Evolutionary conservation across 768 basidiomycete species (phyloP).

Genomic region (Fomitopsis serialis): DNA sequence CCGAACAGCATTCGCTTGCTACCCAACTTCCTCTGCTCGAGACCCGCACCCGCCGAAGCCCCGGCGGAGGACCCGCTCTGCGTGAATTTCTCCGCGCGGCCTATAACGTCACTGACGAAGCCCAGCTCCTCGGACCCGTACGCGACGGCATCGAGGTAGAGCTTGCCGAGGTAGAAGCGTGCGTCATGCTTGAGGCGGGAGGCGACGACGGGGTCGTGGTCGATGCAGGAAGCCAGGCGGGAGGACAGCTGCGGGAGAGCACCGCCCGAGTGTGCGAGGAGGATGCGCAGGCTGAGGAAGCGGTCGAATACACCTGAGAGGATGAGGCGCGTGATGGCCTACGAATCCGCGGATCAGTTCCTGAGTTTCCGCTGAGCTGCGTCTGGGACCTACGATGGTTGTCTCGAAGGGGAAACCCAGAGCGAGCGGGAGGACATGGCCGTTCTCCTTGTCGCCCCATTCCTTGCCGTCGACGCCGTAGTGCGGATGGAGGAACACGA

Average conservation of each 20-base stretch:
- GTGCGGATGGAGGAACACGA: conserved; percentile 83
- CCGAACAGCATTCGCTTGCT: conserved; percentile 71
- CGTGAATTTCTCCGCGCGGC: conserved; percentile 48
- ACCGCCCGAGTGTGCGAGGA: conserved; percentile 86
- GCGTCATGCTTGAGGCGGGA: conserved; percentile 75
- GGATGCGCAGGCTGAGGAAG: conserved; percentile 65
- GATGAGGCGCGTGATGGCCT: conserved; percentile 76
- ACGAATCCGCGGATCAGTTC: background rate
- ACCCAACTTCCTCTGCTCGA: conserved; percentile 38
- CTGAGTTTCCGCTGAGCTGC: background rate
- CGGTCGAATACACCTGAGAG: conserved; percentile 78
- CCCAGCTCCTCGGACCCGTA: conserved; percentile 84
- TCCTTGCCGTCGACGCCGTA: conserved; percentile 73
- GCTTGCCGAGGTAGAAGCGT: conserved; percentile 73
- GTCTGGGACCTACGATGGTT: conserved; percentile 56
- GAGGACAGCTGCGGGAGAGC: conserved; percentile 81
- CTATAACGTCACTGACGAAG: conserved; percentile 68
- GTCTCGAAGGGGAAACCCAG: conserved; percentile 91
- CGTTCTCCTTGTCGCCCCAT: conserved; percentile 76
- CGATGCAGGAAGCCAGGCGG: conserved; percentile 78
- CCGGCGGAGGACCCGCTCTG: conserved; percentile 8
- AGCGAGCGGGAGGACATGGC: conserved; percentile 83
- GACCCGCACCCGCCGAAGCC: conserved; percentile 12
- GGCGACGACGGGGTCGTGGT: conserved; percentile 78
- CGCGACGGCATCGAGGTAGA: conserved; percentile 84